Conservation (phyloP, 2,329 filamentous ascomycete genomes). For the Sporothrix humicola region DNA sequence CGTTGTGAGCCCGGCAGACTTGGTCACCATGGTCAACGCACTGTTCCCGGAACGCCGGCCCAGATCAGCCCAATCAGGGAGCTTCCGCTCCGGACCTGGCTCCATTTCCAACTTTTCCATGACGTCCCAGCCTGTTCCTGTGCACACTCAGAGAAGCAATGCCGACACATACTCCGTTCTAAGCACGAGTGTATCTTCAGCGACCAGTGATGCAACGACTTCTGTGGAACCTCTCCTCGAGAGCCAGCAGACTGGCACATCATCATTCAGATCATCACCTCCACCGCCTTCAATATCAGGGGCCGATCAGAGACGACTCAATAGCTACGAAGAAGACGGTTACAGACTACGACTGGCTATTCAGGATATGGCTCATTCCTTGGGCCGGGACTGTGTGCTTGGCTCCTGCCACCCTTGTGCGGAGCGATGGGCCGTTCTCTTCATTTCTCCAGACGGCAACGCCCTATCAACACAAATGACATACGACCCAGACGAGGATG, state of each 20-base stretch:
- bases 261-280: constrained; percentile 60
- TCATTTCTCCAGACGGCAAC: constrained; percentile 75
- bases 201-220: constrained; percentile 71
- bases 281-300: constrained; percentile 43
- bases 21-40: constrained; percentile 79
- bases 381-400: constrained; percentile 68
- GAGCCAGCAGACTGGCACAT: constrained; percentile 55
- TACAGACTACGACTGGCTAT: constrained; percentile 69
- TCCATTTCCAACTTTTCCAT: constrained; percentile 71
- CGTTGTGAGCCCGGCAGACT: constrained; percentile 78
- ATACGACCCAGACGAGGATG: constrained; percentile 70
- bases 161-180: constrained; percentile 72
- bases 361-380: constrained; percentile 70
- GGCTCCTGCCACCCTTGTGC: constrained; percentile 78
- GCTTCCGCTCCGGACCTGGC: constrained; percentile 68
- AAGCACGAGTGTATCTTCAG: constrained; percentile 74
- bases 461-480: constrained; percentile 73
- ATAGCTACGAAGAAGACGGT: constrained; percentile 67
- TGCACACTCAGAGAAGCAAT: constrained; percentile 60
- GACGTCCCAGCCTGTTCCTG: constrained; percentile 71
- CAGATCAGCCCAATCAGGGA: constrained; percentile 65
- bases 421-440: constrained; percentile 82
- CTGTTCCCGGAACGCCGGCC: constrained; percentile 79
- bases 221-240: constrained; percentile 69
- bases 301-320: constrained; percentile 53